Conservation (phyloP, 23 red algal species). For the Gracilariopsis chorda region DNA sequence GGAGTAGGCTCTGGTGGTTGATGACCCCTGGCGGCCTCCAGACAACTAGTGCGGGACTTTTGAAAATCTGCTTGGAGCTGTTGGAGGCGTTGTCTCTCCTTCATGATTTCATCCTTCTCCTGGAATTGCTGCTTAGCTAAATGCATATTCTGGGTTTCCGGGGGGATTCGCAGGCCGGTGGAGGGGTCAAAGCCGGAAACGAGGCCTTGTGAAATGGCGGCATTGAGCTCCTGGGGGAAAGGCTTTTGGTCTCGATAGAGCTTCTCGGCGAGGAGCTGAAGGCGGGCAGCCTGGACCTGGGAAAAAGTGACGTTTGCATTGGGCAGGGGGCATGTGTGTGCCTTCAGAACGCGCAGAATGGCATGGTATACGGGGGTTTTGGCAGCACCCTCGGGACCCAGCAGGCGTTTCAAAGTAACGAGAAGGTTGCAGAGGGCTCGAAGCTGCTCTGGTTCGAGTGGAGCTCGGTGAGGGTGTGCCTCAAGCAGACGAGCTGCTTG, state of each 20-base stretch:
- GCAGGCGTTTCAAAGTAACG: background rate
- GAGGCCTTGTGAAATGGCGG: constrained; percentile 60
- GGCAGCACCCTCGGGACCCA: constrained; percentile 42
- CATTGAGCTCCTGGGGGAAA: constrained; percentile 63
- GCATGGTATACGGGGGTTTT: constrained; percentile 57
- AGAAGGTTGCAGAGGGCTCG: constrained; percentile 47
- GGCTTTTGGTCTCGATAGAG: constrained; percentile 47
- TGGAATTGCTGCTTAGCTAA: constrained; percentile 19
- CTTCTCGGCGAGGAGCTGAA: constrained; percentile 63
- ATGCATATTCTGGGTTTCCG: constrained; percentile 26
- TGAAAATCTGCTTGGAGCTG: constrained; percentile 54
- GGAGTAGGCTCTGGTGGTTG: constrained; percentile 37
- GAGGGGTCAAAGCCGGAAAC: constrained; percentile 66
- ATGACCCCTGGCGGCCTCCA: constrained; percentile 6
- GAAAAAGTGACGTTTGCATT: constrained; percentile 61
- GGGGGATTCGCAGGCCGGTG: constrained; percentile 37
- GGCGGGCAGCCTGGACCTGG: constrained; percentile 77
- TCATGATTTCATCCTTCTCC: constrained; percentile 30
- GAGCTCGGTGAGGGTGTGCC: constrained; percentile 57
- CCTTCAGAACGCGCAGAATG: constrained; percentile 74
- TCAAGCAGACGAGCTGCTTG: constrained; percentile 39
- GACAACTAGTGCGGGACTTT: constrained; percentile 4
- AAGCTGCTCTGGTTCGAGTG: constrained; percentile 65
- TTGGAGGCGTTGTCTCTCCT: constrained; percentile 26
- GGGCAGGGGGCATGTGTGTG: constrained; percentile 57